These are phyloP conservation scores for Xylaria sp. DNA, from an alignment of 2,329 filamentous ascomycete species.

Conservation along the genomic window DNA sequence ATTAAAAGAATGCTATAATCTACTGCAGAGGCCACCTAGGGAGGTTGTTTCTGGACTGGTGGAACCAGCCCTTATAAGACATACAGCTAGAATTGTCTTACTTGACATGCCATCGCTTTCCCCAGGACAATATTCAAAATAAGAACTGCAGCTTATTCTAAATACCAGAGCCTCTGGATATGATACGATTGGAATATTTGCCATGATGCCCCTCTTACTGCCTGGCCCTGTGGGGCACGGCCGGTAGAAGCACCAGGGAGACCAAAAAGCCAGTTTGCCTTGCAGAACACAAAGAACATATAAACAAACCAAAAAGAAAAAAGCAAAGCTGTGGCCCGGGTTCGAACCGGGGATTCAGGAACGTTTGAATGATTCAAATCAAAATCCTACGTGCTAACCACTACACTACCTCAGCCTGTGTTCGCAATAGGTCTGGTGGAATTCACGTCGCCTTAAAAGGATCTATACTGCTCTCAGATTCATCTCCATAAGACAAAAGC, in stretches of 20 bases:
- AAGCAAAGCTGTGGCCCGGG: constrained; percentile 41
- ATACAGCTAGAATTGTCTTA: not conserved
- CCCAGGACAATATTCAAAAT: not conserved
- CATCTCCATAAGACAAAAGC: too few species aligned
- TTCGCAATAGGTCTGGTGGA: too few species aligned
- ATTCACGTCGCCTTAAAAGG: not conserved
- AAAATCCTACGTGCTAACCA: constrained; percentile 49
- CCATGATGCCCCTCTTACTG: too few species aligned
- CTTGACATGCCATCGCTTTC: not conserved
- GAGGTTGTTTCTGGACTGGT: not conserved
- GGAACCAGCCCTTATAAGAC: not conserved
- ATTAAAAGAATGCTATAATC: not conserved
- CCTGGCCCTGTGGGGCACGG: not conserved
- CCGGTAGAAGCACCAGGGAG: not conserved
- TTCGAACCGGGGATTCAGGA: constrained; percentile 47
- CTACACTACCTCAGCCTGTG: constrained; percentile 45
- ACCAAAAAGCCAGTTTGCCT: not conserved
- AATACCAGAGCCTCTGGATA: not conserved
- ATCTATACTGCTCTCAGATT: too few species aligned
- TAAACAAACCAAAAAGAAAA: not conserved
- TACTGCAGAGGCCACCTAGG: not conserved
- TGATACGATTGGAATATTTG: not conserved
- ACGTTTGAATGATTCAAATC: constrained; percentile 29
- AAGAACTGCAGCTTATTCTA: not conserved
- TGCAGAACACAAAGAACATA: not conserved